These are phyloP conservation scores for Yamadazyma blattariae DNA, from an alignment of 1,139 yeast genomes.

Conservation along the genomic window DNA sequence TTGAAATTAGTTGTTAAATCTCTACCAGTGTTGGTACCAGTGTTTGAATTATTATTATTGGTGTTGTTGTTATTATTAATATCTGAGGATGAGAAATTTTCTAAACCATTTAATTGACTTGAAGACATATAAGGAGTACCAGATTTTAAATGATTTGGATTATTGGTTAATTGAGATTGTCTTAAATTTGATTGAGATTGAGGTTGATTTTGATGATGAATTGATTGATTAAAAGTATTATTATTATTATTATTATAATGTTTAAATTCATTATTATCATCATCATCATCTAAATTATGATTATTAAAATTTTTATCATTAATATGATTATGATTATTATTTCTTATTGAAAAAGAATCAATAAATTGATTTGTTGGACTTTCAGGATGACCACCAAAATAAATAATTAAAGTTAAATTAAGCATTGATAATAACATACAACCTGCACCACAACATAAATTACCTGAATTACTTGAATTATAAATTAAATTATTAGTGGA, in stretches of 20 bases:
- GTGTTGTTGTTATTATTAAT: constrained; percentile 27
- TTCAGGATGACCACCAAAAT: constrained; percentile 80
- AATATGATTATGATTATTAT: constrained; percentile 24
- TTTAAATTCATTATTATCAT: constrained; percentile 27
- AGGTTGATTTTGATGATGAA: neutral
- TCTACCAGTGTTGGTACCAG: too few species aligned
- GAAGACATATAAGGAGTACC: constrained; percentile 49
- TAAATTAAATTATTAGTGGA: constrained; percentile 80
- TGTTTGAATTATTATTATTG: too few species aligned
- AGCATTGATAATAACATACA: constrained; percentile 78
- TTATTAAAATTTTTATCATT: constrained; percentile 16
- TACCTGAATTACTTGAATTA: constrained; percentile 53
- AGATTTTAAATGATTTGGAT: constrained; percentile 15
- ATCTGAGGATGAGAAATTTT: constrained; percentile 47
- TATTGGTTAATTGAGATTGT: constrained; percentile 36
- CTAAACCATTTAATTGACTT: constrained; percentile 57
- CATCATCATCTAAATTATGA: constrained; percentile 18
- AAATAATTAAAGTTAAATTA: constrained; percentile 78
- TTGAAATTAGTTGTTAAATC: constrained; percentile 31
- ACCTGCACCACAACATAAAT: constrained; percentile 91
- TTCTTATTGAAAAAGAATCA: constrained; percentile 61
- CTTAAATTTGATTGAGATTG: constrained; percentile 22
- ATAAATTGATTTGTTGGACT: constrained; percentile 80
- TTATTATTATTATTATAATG: constrained; percentile 13
- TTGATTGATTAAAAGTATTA: neutral